Conservation (phyloP, 495 filamentous ascomycete genomes). For the Umbilicaria muhlenbergii region DNA sequence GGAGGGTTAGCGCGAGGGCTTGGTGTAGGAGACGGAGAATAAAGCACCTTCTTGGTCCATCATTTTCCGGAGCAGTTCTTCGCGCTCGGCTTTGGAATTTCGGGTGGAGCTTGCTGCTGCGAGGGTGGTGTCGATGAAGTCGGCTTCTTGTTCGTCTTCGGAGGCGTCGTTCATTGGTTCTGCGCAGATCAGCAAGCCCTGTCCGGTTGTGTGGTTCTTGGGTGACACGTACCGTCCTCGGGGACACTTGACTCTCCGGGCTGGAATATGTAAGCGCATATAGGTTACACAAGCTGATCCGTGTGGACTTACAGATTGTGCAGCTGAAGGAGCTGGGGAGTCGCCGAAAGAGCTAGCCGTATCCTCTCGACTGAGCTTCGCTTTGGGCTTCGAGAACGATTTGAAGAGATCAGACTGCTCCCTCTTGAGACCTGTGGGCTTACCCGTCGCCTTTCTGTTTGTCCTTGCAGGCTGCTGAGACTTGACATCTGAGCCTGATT, state of each 20-base stretch:
- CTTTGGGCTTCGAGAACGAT: constrained; percentile 68
- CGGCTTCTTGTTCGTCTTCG: constrained; percentile 58
- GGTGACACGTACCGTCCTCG: constrained; percentile 37
- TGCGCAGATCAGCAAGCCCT: constrained; percentile 8
- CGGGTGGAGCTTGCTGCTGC: constrained; percentile 23
- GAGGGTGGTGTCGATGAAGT: constrained; percentile 30
- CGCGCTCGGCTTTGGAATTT: constrained; percentile 50
- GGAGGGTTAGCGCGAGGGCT: neutral
- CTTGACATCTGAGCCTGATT: constrained; percentile 13
- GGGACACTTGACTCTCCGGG: constrained; percentile 12
- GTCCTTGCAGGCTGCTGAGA: constrained; percentile 13
- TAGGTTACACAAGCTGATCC: neutral
- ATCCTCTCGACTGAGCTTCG: constrained; percentile 40
- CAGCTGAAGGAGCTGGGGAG: constrained; percentile 21
- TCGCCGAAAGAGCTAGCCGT: constrained; percentile 16
- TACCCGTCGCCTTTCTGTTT: constrained; percentile 20
- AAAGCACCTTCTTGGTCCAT: constrained; percentile 65
- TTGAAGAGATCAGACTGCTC: constrained; percentile 58
- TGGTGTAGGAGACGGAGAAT: neutral
- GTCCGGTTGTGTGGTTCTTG: constrained; percentile 12
- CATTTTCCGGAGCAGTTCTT: constrained; percentile 62
- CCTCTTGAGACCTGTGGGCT: constrained; percentile 36
- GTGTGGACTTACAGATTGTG: constrained; percentile 21
- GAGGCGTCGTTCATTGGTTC: constrained; percentile 43
- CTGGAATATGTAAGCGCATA: constrained; percentile 5